Conservation (phyloP, 768 basidiomycete genomes). For the Suillus placidus region DNA sequence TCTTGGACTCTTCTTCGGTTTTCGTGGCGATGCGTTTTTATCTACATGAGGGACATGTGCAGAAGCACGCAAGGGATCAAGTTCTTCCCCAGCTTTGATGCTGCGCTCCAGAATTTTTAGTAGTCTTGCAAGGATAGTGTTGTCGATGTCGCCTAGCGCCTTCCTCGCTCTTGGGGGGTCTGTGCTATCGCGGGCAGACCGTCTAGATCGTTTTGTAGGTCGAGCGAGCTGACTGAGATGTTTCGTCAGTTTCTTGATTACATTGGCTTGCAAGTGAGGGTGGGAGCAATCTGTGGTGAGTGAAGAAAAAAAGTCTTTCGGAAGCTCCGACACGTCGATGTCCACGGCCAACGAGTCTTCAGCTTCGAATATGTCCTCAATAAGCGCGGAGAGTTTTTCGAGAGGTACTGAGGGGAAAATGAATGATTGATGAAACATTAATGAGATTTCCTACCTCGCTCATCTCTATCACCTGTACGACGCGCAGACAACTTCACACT, state of each 20-base stretch:
- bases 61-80: constrained; percentile 65
- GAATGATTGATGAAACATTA: constrained; percentile 6
- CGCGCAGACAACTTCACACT: constrained; percentile 53
- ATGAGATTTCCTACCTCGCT: constrained; percentile 53
- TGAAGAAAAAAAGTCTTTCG: constrained; percentile 65
- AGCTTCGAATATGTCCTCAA: constrained; percentile 86
- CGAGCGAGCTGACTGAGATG: constrained; percentile 67
- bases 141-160: constrained; percentile 70
- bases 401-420: constrained; percentile 50
- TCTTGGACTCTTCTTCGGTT: constrained; percentile 53
- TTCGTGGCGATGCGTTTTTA: constrained; percentile 40
- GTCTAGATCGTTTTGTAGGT: constrained; percentile 69
- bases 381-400: constrained; percentile 73
- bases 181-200: constrained; percentile 38
- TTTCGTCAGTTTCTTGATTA: constrained; percentile 71
- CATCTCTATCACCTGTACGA: constrained; percentile 75
- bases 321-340: constrained; percentile 49
- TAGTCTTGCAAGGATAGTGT: constrained; percentile 58
- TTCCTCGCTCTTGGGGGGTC: constrained; percentile 55
- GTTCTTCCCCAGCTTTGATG: constrained; percentile 72
- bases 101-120: constrained; percentile 81
- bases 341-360: constrained; percentile 72
- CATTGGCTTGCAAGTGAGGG: constrained; percentile 59
- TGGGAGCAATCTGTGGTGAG: constrained; percentile 57
- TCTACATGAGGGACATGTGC: constrained; percentile 20